phyloP scores from a whole-genome alignment of 805 yeast genomes.

The Metschnikowia gelsemii region DNA sequence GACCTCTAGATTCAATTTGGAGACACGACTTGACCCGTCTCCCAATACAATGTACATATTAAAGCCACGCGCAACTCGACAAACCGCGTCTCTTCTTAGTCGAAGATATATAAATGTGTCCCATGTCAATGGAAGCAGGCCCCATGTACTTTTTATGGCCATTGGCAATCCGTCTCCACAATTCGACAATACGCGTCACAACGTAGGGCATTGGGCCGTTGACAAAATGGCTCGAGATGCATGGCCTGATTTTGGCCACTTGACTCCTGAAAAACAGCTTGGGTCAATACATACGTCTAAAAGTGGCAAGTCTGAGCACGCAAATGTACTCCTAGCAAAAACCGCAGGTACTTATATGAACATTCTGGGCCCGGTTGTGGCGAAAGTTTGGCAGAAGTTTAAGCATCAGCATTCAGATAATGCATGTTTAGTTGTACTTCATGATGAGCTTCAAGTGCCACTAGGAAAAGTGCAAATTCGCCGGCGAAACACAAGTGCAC shows the following conservation, averaged over 20 bases:
- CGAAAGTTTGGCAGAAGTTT: constrained; percentile 45
- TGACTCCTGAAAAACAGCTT: constrained; percentile 7
- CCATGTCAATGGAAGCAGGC: not conserved
- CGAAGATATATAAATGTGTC: not conserved
- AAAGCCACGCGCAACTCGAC: no score
- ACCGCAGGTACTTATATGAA: constrained; percentile 68
- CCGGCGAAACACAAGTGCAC: constrained; percentile 55
- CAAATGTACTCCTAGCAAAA: constrained; percentile 41
- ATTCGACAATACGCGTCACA: constrained; percentile 67
- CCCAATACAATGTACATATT: not conserved
- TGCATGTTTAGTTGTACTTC: constrained; percentile 56
- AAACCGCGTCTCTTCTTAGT: no score
- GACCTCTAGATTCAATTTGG: not conserved
- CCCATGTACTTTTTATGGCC: constrained; percentile 29
- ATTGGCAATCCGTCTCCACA: constrained; percentile 76
- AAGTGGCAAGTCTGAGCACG: constrained; percentile 7
- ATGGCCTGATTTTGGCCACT: constrained; percentile 26
- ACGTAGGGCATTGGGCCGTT: constrained; percentile 66
- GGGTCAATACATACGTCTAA: constrained; percentile 5
- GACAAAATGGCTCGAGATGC: constrained; percentile 26
- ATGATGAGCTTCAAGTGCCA: constrained; percentile 72
- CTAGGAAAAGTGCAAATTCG: constrained; percentile 68
- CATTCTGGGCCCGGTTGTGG: constrained; percentile 58
- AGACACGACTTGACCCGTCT: not conserved
- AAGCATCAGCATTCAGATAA: constrained; percentile 19